Evolutionary conservation across 768 basidiomycete species (phyloP).

Genomic region (Boletus rex-veris): DNA sequence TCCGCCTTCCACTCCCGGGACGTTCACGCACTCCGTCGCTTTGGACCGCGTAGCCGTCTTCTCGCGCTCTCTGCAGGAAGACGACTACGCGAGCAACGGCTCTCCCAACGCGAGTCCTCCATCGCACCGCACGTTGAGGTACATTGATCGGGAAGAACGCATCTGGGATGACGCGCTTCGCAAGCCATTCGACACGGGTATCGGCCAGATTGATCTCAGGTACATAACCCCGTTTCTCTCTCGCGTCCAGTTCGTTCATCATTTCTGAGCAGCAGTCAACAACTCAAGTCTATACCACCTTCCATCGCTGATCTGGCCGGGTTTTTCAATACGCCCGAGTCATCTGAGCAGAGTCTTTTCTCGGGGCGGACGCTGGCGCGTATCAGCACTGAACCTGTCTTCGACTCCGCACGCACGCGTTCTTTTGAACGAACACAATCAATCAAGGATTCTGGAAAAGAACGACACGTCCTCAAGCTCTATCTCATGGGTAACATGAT

Average conservation of each 20-base stretch:
- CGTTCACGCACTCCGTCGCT: slow-evolving; percentile 15
- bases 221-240: slow-evolving; percentile 31
- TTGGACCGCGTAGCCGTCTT: slow-evolving; percentile 5
- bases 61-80: slow-evolving; percentile 26
- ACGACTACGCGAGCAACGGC: slow-evolving; percentile 16
- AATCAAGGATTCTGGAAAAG: slow-evolving; percentile 34
- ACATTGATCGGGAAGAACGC: slow-evolving; percentile 31
- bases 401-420: slow-evolving; percentile 18
- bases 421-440: slow-evolving; percentile 28
- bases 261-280: slow-evolving; percentile 29
- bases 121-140: slow-evolving; percentile 11
- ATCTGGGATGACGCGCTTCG: slow-evolving; percentile 50
- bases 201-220: slow-evolving; percentile 55
- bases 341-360: slow-evolving; percentile 29
- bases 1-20: slow-evolving; percentile 21
- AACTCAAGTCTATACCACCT: slow-evolving; percentile 48
- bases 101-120: slow-evolving; percentile 10
- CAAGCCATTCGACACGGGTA: slow-evolving; percentile 43
- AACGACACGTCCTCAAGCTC: slow-evolving; percentile 51
- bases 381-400: slow-evolving; percentile 33
- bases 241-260: slow-evolving; percentile 10
- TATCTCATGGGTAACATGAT: slow-evolving; percentile 57
- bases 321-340: slow-evolving; percentile 43
- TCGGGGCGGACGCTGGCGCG: slow-evolving; percentile 32
- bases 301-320: slow-evolving; percentile 43